phyloP scores from a whole-genome alignment of 768 basidiomycete genomes.

The Paxillus rubicundulus region DNA sequence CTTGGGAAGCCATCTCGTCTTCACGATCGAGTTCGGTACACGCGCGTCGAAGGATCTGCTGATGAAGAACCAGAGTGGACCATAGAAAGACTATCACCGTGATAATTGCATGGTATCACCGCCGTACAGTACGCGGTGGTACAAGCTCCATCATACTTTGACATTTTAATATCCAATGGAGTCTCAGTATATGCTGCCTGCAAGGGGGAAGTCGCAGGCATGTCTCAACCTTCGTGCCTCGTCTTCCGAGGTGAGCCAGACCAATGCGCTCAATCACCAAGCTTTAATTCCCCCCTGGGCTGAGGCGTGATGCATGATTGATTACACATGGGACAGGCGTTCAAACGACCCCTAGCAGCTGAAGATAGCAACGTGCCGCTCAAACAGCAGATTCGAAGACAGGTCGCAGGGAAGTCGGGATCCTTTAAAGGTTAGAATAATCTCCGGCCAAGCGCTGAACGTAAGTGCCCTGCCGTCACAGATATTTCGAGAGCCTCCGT shows the following conservation, averaged over 20 bases:
- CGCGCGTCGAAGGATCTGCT: constrained; percentile 46
- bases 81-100: constrained; percentile 78
- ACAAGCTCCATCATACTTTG: not conserved
- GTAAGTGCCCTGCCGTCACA: constrained; percentile 28
- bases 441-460: constrained; percentile 29
- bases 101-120: constrained; percentile 15
- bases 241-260: too few species aligned
- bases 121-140: not conserved
- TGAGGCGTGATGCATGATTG: too few species aligned
- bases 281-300: too few species aligned
- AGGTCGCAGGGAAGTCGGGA: constrained; percentile 32
- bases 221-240: too few species aligned
- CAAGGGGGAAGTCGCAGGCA: too few species aligned
- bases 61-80: constrained; percentile 64
- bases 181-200: not conserved
- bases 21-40: constrained; percentile 85
- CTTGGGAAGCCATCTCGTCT: constrained; percentile 91
- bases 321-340: not conserved
- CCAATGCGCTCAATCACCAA: too few species aligned
- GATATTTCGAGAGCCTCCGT: constrained; percentile 35
- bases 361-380: not conserved
- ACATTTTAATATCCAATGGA: not conserved
- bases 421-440: constrained; percentile 28
- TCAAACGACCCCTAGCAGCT: not conserved
- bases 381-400: constrained; percentile 25